Conservation (phyloP, 2,329 filamentous ascomycete species). For the Aureobasidium pullulans region DNA sequence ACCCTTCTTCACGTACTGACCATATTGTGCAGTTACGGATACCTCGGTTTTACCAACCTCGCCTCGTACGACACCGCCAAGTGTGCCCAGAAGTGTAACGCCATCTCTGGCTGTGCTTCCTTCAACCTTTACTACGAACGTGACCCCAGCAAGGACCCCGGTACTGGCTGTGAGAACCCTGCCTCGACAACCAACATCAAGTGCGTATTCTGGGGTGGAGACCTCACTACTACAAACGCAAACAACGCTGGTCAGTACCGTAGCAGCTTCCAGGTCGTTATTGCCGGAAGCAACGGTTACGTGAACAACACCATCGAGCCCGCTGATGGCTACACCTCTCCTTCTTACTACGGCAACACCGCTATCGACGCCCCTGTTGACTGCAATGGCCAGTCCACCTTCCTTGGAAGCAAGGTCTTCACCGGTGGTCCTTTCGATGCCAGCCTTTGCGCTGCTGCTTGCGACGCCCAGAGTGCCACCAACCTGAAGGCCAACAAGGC, state of each 20-base stretch:
- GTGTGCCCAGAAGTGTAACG: constrained; percentile 27
- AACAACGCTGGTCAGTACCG: constrained; percentile 18
- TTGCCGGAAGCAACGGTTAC: constrained; percentile 27
- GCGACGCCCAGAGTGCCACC: constrained; percentile 17
- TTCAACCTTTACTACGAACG: constrained; percentile 33
- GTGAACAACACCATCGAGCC: constrained; percentile 23
- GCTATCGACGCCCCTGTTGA: constrained; percentile 27
- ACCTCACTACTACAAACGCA: constrained; percentile 14
- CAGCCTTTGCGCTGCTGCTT: constrained; percentile 24
- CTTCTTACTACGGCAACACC: constrained; percentile 19
- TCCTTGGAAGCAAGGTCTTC: constrained; percentile 21
- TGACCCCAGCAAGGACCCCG: constrained; percentile 28
- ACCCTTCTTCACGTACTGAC: not conserved
- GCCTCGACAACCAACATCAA: constrained; percentile 27
- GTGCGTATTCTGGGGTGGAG: constrained; percentile 19
- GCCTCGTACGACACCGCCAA: constrained; percentile 24
- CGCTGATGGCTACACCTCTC: constrained; percentile 19
- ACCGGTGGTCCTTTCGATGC: constrained; percentile 24
- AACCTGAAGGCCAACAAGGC: constrained; percentile 16
- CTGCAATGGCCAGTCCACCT: constrained; percentile 21
- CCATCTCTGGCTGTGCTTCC: constrained; percentile 22
- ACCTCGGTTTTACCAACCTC: constrained; percentile 27
- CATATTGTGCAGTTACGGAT: constrained; percentile 17
- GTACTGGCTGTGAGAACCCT: constrained; percentile 28
- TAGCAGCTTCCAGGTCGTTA: constrained; percentile 25